Base-by-base conservation (phyloP, 2,329 filamentous ascomycete genomes). In the Didymella exigua region DNA sequence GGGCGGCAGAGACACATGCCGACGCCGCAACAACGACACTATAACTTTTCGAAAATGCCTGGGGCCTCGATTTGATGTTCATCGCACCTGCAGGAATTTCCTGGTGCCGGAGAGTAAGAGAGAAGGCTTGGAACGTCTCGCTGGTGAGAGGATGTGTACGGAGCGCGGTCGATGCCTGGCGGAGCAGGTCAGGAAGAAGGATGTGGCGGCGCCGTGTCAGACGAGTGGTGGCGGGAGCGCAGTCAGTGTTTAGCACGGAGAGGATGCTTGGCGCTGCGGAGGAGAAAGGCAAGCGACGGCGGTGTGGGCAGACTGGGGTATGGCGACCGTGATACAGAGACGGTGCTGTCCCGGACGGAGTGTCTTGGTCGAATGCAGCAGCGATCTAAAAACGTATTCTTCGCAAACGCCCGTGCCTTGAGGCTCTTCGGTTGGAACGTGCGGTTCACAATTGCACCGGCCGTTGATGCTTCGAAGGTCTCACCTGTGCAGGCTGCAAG, bases 81-180 rank as follows among this genome's bases (percentile, higher is more conserved):
- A 79, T 81, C 54, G 79, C 77, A 38, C 78, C 79, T 40, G 78
- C 81, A 85, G 85, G 2, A 86, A 87, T 1, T 77, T 92, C 3
- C 76, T 93, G n/a, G 86, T 93, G 19, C 89, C 89, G 0, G 90
- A 92, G 76, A 92, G 88, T 0, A 91, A 89, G 77, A 82, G 88
- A 1, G 81, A 86, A 71, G 91, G 89, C 0, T 78, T 95, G 36
- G 90, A 91, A 69, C 83, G 87, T 60, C 76, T 91, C 14, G 82
- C 86, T 0, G 87, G 86, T 2, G 88, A 91, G 71, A 78, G 2
- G 86, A 61, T 49, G 65, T 66, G 36, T 66, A 66, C 58, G 62
- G 63, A 34, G 36, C 66, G 24, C 63, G 18, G 87, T 77, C 7
- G 73, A 76, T 24, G 75, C 78, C 65, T 81, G 78, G 63, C 49